phyloP scores from a whole-genome alignment of 345 rosid species.

The Gossypium mustelinum region DNA sequence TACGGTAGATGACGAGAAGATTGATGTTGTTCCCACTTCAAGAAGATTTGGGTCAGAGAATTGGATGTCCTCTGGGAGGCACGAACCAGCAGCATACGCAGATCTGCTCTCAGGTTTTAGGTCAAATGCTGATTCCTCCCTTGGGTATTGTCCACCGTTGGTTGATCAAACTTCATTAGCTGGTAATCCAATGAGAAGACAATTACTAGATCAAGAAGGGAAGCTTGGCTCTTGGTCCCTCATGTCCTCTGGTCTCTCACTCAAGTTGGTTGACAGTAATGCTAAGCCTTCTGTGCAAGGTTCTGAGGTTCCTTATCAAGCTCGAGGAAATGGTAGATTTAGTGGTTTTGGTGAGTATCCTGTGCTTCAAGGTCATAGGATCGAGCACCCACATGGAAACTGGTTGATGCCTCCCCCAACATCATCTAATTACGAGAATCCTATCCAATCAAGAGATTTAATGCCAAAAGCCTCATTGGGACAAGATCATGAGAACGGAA shows the following conservation, averaged over 20 bases:
- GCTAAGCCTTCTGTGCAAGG: slow-evolving; percentile 28
- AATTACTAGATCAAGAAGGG: slow-evolving; percentile 39
- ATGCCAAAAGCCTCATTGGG: slow-evolving; percentile 24
- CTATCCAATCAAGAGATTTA: slow-evolving; percentile 34
- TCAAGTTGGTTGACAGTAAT: slow-evolving; percentile 39
- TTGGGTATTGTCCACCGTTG: slow-evolving; percentile 31
- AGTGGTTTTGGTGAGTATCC: slow-evolving; percentile 40
- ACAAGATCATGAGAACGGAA: slow-evolving; percentile 39
- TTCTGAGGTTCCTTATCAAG: slow-evolving; percentile 36
- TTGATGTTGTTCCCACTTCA: slow-evolving; percentile 41
- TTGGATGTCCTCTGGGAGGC: slow-evolving; percentile 46
- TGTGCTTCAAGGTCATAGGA: slow-evolving; percentile 30
- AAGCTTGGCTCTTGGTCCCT: slow-evolving; percentile 49
- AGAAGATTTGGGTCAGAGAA: slow-evolving; percentile 50
- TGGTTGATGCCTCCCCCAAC: slow-evolving; percentile 54
- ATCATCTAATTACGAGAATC: slow-evolving; percentile 37
- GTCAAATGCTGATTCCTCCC: slow-evolving; percentile 34
- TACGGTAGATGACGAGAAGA: slow-evolving; percentile 52
- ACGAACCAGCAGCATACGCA: slow-evolving; percentile 45
- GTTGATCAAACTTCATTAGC: slow-evolving; percentile 35
- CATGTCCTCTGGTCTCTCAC: slow-evolving; percentile 46
- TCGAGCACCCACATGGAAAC: slow-evolving; percentile 43
- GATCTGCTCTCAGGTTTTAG: slow-evolving; percentile 69
- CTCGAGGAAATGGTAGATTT: slow-evolving; percentile 35
- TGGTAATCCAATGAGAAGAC: slow-evolving; percentile 30